Percentiles rank a stretch among this genome's conserved stretches.
Conservation (phyloP, 2,329 filamentous ascomycete species). For the Neocucurbitaria cava region DNA sequence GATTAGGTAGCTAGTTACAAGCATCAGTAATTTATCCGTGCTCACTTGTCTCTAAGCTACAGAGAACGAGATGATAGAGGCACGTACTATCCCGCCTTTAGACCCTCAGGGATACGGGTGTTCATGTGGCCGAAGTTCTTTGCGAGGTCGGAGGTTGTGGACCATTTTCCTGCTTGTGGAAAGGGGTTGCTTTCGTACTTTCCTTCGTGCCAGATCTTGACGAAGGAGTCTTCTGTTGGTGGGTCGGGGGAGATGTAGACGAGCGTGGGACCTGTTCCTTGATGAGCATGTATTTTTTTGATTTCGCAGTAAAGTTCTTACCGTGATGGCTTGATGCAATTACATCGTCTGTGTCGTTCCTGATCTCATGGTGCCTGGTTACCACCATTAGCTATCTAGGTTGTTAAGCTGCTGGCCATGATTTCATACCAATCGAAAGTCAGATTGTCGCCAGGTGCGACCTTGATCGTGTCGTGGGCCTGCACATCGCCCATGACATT, state of each 20-base stretch:
- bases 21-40: background rate
- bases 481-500: constrained; percentile 51
- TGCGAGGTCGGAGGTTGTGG: constrained; percentile 34
- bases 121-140: constrained; percentile 37
- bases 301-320: background rate
- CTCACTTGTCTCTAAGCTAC: background rate
- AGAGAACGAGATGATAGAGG: background rate
- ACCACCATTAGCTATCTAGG: background rate
- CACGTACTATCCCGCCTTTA: constrained; percentile 47
- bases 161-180: constrained; percentile 45
- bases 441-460: constrained; percentile 47
- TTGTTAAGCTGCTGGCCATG: too few relatives aligned
- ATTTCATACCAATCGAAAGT: constrained; percentile 46
- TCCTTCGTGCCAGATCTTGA: constrained; percentile 51
- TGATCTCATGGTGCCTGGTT: constrained; percentile 44
- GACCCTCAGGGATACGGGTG: constrained; percentile 39
- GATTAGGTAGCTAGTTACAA: constrained; percentile 44
- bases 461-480: constrained; percentile 45
- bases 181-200: constrained; percentile 41
- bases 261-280: constrained; percentile 42
- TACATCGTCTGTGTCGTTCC: constrained; percentile 45
- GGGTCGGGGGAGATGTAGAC: constrained; percentile 52
- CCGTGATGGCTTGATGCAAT: constrained; percentile 36
- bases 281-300: background rate
- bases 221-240: constrained; percentile 46